Base-by-base conservation (phyloP, 1,139 yeast genomes). In the Geotrichum histeridarum region DNA sequence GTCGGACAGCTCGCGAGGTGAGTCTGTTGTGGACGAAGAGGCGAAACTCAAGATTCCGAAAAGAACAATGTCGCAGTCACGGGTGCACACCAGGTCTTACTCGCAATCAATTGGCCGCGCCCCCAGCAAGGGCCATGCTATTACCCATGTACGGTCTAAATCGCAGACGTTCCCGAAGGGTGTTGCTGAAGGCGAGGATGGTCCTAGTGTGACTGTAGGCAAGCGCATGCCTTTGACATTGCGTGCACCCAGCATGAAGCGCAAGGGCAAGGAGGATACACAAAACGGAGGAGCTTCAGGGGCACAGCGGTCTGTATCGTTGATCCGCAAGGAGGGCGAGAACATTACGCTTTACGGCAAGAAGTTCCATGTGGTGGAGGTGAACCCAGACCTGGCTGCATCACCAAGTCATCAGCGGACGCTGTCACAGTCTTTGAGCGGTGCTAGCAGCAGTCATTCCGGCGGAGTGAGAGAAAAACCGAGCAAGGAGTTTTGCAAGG, bases 321-420 rank as follows among this genome's bases (percentile, higher is more conserved):
- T 67, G 36, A 57, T 66, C 51, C 58, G 70, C 17, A 63, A 65
- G 42, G 57, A 60, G 15, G 66, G 66, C 17, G 68, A 66, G 41
- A 51, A 53, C 35, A 66, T 68, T 56, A 66, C 69, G 0, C 51
- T 68, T n/a, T 61, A 63, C 46, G 71, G 71, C 32, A 65, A 64
- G 55, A 67, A 65, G 55, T 68, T 68, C 55, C 64, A 65, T 27
- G 67, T 68, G 30, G 71, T 68, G 1, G 69, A 67, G 49, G 70
- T 68, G 15, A 67, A 68, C 49, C 71, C 71, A 0, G 70, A 67
- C 42, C 65, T 66, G 55, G 68, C 45, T 7, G 27, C 11, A 7
- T 14, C 39, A 6, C 18, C 42, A 2, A 31, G 18, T 14, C 53
- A 50, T 31, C 49, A 50, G 17, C 36, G 53, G 11, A 11, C 45